Conservation (phyloP, 441 rosid genomes). For the Hypseocharis bilobata region DNA sequence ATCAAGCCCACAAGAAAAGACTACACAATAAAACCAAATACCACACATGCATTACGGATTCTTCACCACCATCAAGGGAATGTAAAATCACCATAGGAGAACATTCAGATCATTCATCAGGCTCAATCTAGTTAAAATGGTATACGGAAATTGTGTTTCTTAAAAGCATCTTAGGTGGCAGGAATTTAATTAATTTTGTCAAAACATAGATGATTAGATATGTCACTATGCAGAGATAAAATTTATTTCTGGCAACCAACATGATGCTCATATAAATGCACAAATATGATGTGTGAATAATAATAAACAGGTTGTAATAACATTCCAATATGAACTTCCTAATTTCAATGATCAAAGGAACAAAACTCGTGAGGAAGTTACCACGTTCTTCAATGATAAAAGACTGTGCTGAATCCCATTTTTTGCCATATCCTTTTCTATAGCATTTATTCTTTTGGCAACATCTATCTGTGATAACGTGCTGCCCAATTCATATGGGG, state of each 20-base stretch:
- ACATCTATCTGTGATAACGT: slow-evolving; percentile 46
- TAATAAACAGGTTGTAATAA: not conserved
- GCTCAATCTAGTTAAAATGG: not conserved
- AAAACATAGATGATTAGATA: not conserved
- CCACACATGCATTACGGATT: not conserved
- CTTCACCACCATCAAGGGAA: not conserved
- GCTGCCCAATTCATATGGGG: slow-evolving; percentile 61
- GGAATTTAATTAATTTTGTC: not conserved
- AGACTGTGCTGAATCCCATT: slow-evolving; percentile 60
- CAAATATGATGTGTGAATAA: not conserved
- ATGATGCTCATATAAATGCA: not conserved
- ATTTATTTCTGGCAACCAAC: not conserved
- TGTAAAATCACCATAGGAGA: not conserved
- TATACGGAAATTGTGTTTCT: not conserved
- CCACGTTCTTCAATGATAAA: slow-evolving; percentile 55
- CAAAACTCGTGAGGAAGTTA: slow-evolving; percentile 27
- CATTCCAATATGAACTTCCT: not conserved
- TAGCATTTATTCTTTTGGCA: slow-evolving; percentile 58
- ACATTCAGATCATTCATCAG: not conserved
- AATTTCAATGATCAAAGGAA: slow-evolving; percentile 1
- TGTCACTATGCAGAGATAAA: not conserved
- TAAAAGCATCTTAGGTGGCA: not conserved
- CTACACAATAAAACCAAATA: too few relatives aligned
- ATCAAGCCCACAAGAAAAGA: too few relatives aligned
- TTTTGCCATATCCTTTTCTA: slow-evolving; percentile 66